Evolutionary conservation across 306 rosid genomes (phyloP), one percentile per base, ranked within the genome.

Genomic region (Bauhinia variegata): DNA sequence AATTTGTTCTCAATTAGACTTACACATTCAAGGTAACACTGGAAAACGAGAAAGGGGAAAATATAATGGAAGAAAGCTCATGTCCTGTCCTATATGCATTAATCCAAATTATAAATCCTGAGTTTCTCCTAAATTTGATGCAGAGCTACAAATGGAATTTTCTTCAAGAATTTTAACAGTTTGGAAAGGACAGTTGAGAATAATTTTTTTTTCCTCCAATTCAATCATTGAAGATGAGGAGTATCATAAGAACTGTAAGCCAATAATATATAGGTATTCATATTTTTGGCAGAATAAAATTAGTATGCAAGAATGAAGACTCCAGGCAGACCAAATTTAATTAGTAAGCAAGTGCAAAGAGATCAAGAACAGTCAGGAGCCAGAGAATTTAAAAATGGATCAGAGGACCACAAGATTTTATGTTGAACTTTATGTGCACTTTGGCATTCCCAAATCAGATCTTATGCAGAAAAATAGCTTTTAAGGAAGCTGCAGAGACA

Each of bases 1-100:
- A 74, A 78, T 34, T 37, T 73, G 17, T 44, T 16, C 18, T 55
- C 54, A 52, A 55, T 79, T 57, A 79, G 75, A 72, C 54, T 65
- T 42, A 53, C 70, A 66, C 50, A 33, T 43, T 38, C 42, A 30
- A 37, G 6, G 28, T 63, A 65, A 71, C 11, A 51, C 8, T 28
- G 14, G 50, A 43, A 63, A 36, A 8, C 12, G 14, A 59, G 53
- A 44, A 44, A 52, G 60, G 53, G n/a, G 37, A 67, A 37, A 60
- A 59, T 47, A 60, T 47, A 54, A 65, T 47, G n/a, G 33, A 8
- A 6, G 52, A 74, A 44, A 32, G 47, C 17, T 67, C 78, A 54
- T 63, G 28, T 23, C 28, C 41, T 33, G 6, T 23, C 28, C 30
- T 12, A 67, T 33, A 44, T 7, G 18, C 17, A 18, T 31, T 14